phyloP scores from a whole-genome alignment of 2,329 filamentous ascomycete species.

The Catunica adiposa region DNA sequence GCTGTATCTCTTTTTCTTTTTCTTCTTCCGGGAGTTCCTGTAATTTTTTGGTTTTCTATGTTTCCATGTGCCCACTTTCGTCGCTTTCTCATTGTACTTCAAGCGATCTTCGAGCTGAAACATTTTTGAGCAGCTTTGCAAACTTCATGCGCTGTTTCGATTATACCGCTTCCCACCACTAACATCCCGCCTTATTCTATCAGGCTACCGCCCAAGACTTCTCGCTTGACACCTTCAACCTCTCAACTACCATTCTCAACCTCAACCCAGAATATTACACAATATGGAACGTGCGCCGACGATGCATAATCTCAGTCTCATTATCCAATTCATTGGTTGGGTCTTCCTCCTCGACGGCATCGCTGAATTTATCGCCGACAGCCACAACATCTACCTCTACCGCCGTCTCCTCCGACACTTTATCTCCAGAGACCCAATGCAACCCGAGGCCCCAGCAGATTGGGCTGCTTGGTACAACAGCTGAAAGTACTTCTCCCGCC shows the following conservation, averaged over 20 bases:
- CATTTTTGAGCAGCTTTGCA: not conserved
- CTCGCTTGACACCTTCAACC: conserved; percentile 41
- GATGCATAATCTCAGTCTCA: conserved; percentile 43
- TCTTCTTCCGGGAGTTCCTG: no score
- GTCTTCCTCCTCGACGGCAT: conserved; percentile 38
- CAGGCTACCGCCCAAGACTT: conserved; percentile 29
- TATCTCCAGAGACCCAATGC: conserved; percentile 34
- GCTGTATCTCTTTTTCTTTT: no score
- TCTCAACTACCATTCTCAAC: conserved; percentile 55
- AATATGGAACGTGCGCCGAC: conserved; percentile 75
- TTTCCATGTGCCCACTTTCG: no score
- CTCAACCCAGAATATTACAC: conserved; percentile 83
- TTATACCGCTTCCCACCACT: not conserved
- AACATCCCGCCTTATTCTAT: conserved; percentile 1
- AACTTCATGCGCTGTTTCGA: not conserved
- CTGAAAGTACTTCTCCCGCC: conserved; percentile 21
- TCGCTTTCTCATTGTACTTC: no score
- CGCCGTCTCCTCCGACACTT: conserved; percentile 40
- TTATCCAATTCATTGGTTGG: conserved; percentile 37
- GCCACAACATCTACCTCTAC: conserved; percentile 44
- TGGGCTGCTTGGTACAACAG: conserved; percentile 41
- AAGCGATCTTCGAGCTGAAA: not conserved
- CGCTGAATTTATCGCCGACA: conserved; percentile 35
- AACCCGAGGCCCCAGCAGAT: conserved; percentile 29
- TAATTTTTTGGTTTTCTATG: no score